These are phyloP conservation scores for Daedaleopsis sinensis DNA, from an alignment of 768 basidiomycete genomes.

Conservation along the genomic window DNA sequence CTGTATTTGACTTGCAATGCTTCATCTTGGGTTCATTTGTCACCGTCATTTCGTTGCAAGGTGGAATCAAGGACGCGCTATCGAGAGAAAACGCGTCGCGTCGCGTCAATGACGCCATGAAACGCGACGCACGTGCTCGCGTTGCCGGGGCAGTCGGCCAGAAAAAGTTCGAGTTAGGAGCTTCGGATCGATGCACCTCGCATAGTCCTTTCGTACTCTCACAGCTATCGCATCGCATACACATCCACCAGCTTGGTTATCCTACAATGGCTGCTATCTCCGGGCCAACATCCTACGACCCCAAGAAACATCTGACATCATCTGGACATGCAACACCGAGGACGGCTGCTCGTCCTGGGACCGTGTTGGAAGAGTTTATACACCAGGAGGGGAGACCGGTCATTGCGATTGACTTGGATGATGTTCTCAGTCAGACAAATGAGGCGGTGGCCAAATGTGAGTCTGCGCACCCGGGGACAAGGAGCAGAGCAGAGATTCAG, in stretches of 20 bases:
- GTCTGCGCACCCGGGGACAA: constrained; percentile 26
- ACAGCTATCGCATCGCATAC: no score
- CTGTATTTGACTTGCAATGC: no score
- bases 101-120: constrained; percentile 7
- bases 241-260: no score
- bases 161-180: not conserved
- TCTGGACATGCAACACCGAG: constrained; percentile 13
- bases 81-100: constrained; percentile 3
- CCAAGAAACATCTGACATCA: constrained; percentile 5
- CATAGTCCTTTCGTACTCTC: not conserved
- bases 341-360: constrained; percentile 22
- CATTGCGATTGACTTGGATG: constrained; percentile 69
- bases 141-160: constrained; percentile 1
- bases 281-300: not conserved
- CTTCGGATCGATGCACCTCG: not conserved
- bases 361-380: constrained; percentile 21
- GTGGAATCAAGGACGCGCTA: not conserved
- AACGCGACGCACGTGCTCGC: constrained; percentile 20
- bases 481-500: no score
- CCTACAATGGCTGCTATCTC: constrained; percentile 4
- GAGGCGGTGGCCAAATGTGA: constrained; percentile 56
- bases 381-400: constrained; percentile 36
- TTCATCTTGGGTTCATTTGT: no score
- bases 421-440: constrained; percentile 71
- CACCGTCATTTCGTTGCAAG: no score